Base-by-base conservation (phyloP, 129 eudicot genomes). In the Heracleum sosnowskyi region DNA sequence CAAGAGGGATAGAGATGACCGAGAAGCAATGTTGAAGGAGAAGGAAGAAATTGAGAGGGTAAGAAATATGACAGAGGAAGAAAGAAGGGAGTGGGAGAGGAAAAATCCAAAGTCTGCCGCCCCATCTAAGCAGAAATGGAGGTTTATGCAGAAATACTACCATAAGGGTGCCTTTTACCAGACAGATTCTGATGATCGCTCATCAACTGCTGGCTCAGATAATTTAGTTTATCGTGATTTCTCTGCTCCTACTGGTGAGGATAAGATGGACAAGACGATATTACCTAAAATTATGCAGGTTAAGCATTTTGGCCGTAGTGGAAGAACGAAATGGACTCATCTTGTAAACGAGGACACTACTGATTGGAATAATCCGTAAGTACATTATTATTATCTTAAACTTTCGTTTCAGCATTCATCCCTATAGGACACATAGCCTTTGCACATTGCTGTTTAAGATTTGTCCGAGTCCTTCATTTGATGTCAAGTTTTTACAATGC, bases 361-460 rank as follows among this genome's bases (percentile, higher is more conserved):
- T 70, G 98, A 95, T 86, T 95, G 98, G 98, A 95, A 95, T 81
- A 91, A 85, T 31, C 98, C 98, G 98, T 95, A 88, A 7, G 98
- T 91, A 28, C 64, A 33, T 22, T 20, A 34, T 42, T 16, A 7
- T 22, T 41, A 16, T 2, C 42, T 28, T 42, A 31, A 37, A 47
- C 7, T 35, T 31, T 36, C 15, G 24, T 69, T 69, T 69, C 15
- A 69, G 45, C 36, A 68, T 63, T 66, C 55, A 47, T 16, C 20
- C 20, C 20, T 31, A 9, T 2, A 1, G 24, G 66, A 57, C 66
- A 6, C 8, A 20, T 57, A 9, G 24, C 26, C 66, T 57, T n/a
- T 60, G 33, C 16, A 60, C 16, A 8, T 55, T 55, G 11, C 64
- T 60, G 33, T 60, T 13, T 11, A 13, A 26, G 18, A 62, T n/a